Conservation (phyloP, 2,329 filamentous ascomycete species). For the Cladophialophora carrionii region DNA sequence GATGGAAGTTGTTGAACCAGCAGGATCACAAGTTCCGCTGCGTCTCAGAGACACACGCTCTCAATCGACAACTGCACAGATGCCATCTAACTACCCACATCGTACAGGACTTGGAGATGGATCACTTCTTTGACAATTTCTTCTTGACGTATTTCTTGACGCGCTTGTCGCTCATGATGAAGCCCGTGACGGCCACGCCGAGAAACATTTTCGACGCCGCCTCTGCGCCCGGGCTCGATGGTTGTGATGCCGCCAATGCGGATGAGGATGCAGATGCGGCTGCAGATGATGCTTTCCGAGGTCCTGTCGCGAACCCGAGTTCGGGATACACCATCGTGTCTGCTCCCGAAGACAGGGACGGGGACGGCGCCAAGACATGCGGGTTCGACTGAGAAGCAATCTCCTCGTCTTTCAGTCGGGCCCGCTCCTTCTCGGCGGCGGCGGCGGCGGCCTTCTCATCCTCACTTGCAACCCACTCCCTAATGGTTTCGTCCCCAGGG, state of each 20-base stretch:
- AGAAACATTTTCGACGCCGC: constrained; percentile 31
- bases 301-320: constrained; percentile 27
- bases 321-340: constrained; percentile 19
- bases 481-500: constrained; percentile 29
- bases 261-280: neutral
- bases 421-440: neutral
- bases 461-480: constrained; percentile 29
- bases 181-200: constrained; percentile 31
- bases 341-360: neutral
- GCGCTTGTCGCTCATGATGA: constrained; percentile 32
- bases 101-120: neutral
- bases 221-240: constrained; percentile 10
- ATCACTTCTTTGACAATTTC: constrained; percentile 24
- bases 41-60: neutral
- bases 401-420: constrained; percentile 8
- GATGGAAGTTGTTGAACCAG: neutral
- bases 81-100: neutral
- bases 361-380: neutral
- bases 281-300: neutral
- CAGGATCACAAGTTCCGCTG: neutral
- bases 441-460: constrained; percentile 11
- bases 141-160: constrained; percentile 30
- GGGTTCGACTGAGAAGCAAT: neutral
- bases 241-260: neutral
- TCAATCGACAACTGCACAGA: neutral